Evolutionary conservation across 2,329 filamentous ascomycete genomes (phyloP).

Genomic region (Plenodomus tracheiphilus): DNA sequence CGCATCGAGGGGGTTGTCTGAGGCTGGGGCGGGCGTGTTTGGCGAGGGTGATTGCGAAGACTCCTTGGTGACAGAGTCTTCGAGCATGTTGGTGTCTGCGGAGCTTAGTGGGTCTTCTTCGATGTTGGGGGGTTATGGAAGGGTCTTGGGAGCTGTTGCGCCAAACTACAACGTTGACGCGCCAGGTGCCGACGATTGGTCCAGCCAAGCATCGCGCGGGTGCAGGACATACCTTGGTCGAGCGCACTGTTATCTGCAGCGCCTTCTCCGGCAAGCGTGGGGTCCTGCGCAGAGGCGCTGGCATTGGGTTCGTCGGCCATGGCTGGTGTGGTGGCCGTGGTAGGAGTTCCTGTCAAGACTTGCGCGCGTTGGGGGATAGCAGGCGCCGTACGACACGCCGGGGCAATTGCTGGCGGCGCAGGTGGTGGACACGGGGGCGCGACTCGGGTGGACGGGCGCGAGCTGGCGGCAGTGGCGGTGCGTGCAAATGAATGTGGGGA

Average conservation of each 20-base stretch:
- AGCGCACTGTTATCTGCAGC: conserved; percentile 26
- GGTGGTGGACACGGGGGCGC: conserved; percentile 6
- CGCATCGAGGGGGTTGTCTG: conserved; percentile 71
- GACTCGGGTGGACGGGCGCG: conserved; percentile 4
- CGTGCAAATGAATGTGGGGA: conserved; percentile 30
- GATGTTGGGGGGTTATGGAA: no score
- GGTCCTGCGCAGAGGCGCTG: conserved; percentile 33
- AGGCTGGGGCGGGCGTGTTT: conserved; percentile 57
- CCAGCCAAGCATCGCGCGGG: neutral
- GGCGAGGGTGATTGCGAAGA: conserved; percentile 58
- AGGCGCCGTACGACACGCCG: conserved; percentile 14
- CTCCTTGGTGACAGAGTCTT: conserved; percentile 47
- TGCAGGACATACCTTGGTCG: conserved; percentile 38
- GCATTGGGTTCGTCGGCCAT: conserved; percentile 43
- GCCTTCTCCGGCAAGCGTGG: conserved; percentile 26
- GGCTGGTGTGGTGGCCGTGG: conserved; percentile 10
- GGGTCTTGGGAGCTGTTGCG: no score
- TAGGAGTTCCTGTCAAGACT: conserved; percentile 2
- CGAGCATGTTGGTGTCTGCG: conserved; percentile 63
- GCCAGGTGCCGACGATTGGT: no score
- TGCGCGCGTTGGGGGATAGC: conserved; percentile 24
- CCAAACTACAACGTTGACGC: no score
- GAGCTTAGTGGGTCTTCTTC: conserved; percentile 6
- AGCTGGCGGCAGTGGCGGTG: conserved; percentile 12
- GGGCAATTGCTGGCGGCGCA: conserved; percentile 18